These are phyloP conservation scores for Colletotrichum zoysiae DNA, from an alignment of 2,329 filamentous ascomycete genomes.

Conservation along the genomic window DNA sequence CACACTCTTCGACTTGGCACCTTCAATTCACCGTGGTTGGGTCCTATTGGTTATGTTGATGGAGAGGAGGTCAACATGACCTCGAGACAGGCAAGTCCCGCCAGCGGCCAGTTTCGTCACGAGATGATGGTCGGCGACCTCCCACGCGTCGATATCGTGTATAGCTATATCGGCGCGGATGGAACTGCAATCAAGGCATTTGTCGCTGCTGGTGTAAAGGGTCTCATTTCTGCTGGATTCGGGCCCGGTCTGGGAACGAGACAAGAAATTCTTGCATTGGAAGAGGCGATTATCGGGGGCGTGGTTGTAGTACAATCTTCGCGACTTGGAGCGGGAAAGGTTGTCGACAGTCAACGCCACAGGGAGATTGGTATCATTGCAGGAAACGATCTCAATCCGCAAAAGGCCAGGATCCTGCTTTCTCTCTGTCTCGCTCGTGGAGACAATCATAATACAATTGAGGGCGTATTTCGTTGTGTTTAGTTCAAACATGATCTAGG, in stretches of 20 bases:
- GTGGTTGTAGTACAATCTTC: conserved; percentile 22
- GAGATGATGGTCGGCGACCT: not conserved
- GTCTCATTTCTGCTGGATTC: conserved; percentile 21
- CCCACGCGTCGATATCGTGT: conserved; percentile 27
- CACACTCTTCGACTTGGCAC: conserved; percentile 27
- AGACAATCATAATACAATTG: not conserved
- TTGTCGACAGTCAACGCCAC: conserved; percentile 25
- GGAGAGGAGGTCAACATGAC: conserved; percentile 2
- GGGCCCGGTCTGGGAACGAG: conserved; percentile 18
- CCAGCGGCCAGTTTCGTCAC: not conserved
- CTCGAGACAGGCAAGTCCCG: not conserved
- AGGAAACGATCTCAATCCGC: conserved; percentile 12
- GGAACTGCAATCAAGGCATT: not conserved
- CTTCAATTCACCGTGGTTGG: conserved; percentile 16
- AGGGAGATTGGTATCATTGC: conserved; percentile 1
- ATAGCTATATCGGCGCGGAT: conserved; percentile 22
- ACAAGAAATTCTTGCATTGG: conserved; percentile 11
- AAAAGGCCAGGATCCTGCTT: conserved; percentile 25
- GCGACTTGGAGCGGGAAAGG: conserved; percentile 11
- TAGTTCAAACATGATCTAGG: not conserved
- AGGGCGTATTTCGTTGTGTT: not conserved
- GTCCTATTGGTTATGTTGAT: not conserved
- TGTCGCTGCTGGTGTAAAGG: conserved; percentile 3
- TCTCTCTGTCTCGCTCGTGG: conserved; percentile 9
- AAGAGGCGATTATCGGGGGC: not conserved